These are phyloP conservation scores for Aristolochia californica DNA, from an alignment of 164 flowering plant genomes.

Conservation along the genomic window DNA sequence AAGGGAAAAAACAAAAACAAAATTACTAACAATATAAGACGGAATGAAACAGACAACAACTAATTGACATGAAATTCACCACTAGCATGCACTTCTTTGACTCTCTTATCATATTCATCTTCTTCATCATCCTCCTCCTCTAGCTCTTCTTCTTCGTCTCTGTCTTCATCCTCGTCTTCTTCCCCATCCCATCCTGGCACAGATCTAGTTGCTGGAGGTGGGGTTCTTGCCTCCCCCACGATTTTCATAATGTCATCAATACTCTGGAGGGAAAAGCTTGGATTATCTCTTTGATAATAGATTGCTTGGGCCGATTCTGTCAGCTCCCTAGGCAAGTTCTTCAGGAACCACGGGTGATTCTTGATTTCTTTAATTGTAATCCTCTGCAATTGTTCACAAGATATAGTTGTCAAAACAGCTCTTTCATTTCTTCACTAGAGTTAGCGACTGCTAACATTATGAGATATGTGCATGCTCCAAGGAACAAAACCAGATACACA, in stretches of 20 bases:
- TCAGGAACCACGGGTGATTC: constrained; percentile 90
- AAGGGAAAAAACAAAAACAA: too few relatives aligned
- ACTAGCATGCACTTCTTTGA: constrained; percentile 69
- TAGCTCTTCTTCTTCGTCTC: constrained; percentile 16
- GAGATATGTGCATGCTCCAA: too few relatives aligned
- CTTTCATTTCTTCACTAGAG: too few relatives aligned
- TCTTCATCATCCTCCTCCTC: constrained; percentile 48
- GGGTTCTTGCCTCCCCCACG: constrained; percentile 70
- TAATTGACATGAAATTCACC: constrained; percentile 47
- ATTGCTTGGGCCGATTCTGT: constrained; percentile 62
- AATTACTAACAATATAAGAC: not conserved
- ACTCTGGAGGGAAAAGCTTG: constrained; percentile 61
- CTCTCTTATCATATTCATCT: constrained; percentile 74
- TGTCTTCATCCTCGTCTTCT: constrained; percentile 48
- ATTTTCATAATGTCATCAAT: constrained; percentile 89
- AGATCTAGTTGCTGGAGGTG: constrained; percentile 51
- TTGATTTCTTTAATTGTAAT: constrained; percentile 67
- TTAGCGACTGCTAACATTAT: too few relatives aligned
- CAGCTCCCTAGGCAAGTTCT: constrained; percentile 85
- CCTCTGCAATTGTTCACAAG: constrained; percentile 38
- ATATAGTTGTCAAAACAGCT: too few relatives aligned
- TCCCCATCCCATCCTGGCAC: constrained; percentile 66
- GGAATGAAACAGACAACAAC: not conserved
- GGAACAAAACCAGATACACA: too few relatives aligned
- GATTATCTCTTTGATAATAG: constrained; percentile 56